These are phyloP conservation scores for Ettlia oleoabundans DNA, from an alignment of 139 green algal genomes.

Conservation along the genomic window DNA sequence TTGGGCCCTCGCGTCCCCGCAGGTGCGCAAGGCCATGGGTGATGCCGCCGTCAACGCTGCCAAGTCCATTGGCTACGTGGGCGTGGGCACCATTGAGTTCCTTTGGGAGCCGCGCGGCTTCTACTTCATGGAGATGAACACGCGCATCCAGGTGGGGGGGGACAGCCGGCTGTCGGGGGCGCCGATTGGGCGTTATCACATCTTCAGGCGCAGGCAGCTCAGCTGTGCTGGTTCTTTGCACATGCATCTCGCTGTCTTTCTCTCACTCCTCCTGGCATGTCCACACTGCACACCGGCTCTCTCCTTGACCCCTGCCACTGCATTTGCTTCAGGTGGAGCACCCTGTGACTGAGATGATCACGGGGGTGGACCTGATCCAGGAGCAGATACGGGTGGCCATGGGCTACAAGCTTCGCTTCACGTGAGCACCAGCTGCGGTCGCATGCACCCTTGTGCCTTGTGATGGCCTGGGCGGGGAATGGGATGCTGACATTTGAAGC, in stretches of 20 bases:
- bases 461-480: no score
- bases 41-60: constrained; percentile 83
- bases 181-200: neutral
- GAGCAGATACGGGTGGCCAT: constrained; percentile 91
- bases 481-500: no score
- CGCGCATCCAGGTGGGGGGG: constrained; percentile 82
- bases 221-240: no score
- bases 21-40: constrained; percentile 92
- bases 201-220: no score
- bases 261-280: no score
- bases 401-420: constrained; percentile 78
- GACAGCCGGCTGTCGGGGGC: neutral
- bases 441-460: no score
- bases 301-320: neutral
- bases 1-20: no score
- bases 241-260: no score
- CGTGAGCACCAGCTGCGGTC: neutral
- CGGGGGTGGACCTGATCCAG: constrained; percentile 91
- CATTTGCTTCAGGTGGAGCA: constrained; percentile 84
- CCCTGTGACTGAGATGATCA: constrained; percentile 97
- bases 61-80: constrained; percentile 86
- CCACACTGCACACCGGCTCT: neutral
- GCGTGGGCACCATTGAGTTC: constrained; percentile 94
- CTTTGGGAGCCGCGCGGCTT: constrained; percentile 93
- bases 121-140: constrained; percentile 99